phyloP scores from a whole-genome alignment of 177 flowering plant species.

The Telopea speciosissima region DNA sequence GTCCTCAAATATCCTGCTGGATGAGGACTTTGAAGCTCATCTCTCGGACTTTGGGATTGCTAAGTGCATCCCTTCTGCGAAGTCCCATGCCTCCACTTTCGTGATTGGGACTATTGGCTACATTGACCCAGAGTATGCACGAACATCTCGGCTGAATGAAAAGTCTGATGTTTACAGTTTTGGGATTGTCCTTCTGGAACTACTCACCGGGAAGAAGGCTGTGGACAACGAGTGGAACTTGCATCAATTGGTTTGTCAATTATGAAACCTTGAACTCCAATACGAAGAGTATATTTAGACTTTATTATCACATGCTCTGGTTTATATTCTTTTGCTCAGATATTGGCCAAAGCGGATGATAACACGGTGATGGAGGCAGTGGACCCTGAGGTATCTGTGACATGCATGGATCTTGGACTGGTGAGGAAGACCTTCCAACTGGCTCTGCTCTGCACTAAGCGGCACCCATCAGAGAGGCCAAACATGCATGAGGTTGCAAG shows the following conservation, averaged over 20 bases:
- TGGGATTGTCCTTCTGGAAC: conserved; percentile 86
- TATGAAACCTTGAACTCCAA: background rate
- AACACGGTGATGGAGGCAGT: conserved; percentile 88
- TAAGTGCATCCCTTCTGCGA: conserved; percentile 57
- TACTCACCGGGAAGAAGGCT: conserved; percentile 88
- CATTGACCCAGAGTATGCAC: conserved; percentile 94
- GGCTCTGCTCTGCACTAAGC: conserved; percentile 75
- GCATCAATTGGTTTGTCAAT: conserved; percentile 69
- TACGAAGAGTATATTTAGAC: background rate
- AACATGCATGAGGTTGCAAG: conserved; percentile 82
- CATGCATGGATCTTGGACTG: conserved; percentile 62
- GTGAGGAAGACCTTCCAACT: conserved; percentile 76
- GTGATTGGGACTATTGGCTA: conserved; percentile 94
- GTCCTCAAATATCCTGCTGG: conserved; percentile 83
- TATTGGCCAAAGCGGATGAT: conserved; percentile 68
- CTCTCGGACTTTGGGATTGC: conserved; percentile 96
- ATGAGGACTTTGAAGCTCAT: conserved; percentile 85
- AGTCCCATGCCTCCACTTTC: conserved; percentile 76
- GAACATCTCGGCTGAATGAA: conserved; percentile 75
- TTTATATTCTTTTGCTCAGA: conserved; percentile 28
- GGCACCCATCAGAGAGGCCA: conserved; percentile 65
- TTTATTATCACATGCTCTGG: background rate
- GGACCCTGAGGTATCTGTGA: conserved; percentile 84
- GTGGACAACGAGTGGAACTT: conserved; percentile 80
- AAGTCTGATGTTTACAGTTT: conserved; percentile 95